Evolutionary conservation across 176 grass and related monocot genomes (phyloP).

Genomic region (Triticum aestivum): IWGSC_CS_RefSeq_v2.1 NC_057796.1:424256745-424257244

Average conservation of each 20-base stretch:
- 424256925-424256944: neutral
- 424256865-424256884: too few species aligned
- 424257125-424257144: neutral
- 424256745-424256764: too few species aligned
- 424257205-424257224: neutral
- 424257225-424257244: neutral
- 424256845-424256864: too few species aligned
- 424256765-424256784: too few species aligned
- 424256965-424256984: neutral
- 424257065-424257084: neutral
- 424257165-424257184: neutral
- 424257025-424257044: neutral
- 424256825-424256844: too few species aligned
- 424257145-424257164: neutral
- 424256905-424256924: neutral
- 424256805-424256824: too few species aligned
- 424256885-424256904: neutral
- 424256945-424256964: neutral
- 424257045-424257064: neutral
- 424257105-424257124: neutral
- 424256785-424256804: too few species aligned
- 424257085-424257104: neutral
- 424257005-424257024: neutral
- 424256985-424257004: neutral
- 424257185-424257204: neutral